Base-by-base conservation (phyloP, 2,329 filamentous ascomycete species). In the Colletotrichum camelliae region DNA sequence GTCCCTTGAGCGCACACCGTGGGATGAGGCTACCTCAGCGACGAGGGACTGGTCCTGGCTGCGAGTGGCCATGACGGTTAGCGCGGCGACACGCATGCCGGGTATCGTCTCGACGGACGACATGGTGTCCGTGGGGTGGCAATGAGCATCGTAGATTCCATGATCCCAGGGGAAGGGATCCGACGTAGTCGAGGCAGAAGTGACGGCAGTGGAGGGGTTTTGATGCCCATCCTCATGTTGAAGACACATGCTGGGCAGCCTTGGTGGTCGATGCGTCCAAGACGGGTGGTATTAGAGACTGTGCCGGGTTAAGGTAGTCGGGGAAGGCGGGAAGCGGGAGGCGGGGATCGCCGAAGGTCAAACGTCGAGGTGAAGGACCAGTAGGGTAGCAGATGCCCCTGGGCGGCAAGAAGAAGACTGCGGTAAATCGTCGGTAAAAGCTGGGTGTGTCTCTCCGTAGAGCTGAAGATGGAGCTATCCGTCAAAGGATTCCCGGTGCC, bases 121-220 rank as follows among this genome's bases (percentile, higher is more conserved):
- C 90, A 95, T 93, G 24, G 92, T 95, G 83, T 96, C 94, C 33
- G 94, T 96, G 5, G 94, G 94, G 82, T 97, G 95, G 83, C 95
- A 96, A 86, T 97, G 95, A 27, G 95, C 94, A 82, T 97, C 95
- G 81, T 89, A 94, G 75, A 95, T 87, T 65, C 93, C 93, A 37
- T 93, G 84, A 72, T 93, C 88, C 94, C 94, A 96, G 15, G 94
- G 94, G 79, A 93, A 93, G 31, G 84, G 81, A 70, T 68, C 52
- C 37, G 74, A 71, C 29, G 70, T 48, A n/a, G 70, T 33, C 27
- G 73, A 60, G 18, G 58, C 33, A 67, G 70, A 60, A 9, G 58
- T 60, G 57, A 69, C 58, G 64, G 33, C 31, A 35, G 67, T 43
- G 48, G 72, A 70, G 67, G 55, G 62, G 31, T 18, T 31, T 7